Percentiles rank a stretch among this genome's conserved stretches.
These are phyloP conservation scores for Myochromella boudieri DNA, from an alignment of 768 basidiomycete genomes.

Conservation along the genomic window DNA sequence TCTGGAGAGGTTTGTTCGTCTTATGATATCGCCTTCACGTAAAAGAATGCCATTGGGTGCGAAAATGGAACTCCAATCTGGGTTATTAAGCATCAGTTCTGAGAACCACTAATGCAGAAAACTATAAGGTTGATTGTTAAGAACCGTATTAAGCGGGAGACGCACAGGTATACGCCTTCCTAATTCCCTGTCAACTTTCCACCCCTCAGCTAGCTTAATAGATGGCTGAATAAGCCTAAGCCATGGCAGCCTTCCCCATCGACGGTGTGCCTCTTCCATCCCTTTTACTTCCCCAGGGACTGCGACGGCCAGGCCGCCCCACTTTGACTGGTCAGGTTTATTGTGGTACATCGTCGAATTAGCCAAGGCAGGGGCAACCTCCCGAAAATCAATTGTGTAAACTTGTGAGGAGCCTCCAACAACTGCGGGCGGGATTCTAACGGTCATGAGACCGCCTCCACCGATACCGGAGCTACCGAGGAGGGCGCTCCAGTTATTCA, in stretches of 20 bases:
- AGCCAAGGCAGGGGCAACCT: constrained; percentile 74
- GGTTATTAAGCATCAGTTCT: constrained; percentile 59
- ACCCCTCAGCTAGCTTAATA: constrained; percentile 72
- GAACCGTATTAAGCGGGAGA: constrained; percentile 8
- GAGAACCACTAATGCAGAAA: constrained; percentile 36
- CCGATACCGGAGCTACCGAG: constrained; percentile 70
- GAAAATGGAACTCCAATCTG: constrained; percentile 84
- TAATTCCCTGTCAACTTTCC: constrained; percentile 79
- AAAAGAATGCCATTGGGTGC: constrained; percentile 73
- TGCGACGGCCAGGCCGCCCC: constrained; percentile 85
- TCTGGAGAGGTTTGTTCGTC: constrained; percentile 69
- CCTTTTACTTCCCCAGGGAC: constrained; percentile 92
- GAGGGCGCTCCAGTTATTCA: background rate
- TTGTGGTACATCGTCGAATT: constrained; percentile 73
- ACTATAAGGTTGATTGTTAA: background rate
- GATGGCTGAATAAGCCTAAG: constrained; percentile 71
- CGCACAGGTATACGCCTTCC: constrained; percentile 69
- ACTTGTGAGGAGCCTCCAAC: constrained; percentile 52
- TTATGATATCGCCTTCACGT: constrained; percentile 72
- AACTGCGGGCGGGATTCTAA: constrained; percentile 64
- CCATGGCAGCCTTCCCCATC: constrained; percentile 87
- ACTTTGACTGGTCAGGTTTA: constrained; percentile 50
- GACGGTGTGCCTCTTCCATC: constrained; percentile 76
- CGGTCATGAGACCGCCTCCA: constrained; percentile 86
- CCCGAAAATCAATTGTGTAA: constrained; percentile 84